Conservation (phyloP, 1,139 yeast species). For the Debaryomyces fabryi region DNA sequence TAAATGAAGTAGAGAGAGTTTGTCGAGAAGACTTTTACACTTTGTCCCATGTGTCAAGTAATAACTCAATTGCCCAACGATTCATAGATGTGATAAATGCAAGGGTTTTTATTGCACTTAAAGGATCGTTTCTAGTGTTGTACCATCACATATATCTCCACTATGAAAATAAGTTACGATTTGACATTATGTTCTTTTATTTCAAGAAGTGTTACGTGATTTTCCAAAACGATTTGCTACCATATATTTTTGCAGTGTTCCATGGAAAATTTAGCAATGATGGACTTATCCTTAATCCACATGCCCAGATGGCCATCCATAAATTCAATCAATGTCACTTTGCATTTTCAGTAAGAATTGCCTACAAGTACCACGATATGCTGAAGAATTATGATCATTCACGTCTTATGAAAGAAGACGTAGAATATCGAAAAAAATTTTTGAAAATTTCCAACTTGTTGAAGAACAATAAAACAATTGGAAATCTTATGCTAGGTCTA, state of each 20-base stretch:
- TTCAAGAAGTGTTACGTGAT: constrained; percentile 28
- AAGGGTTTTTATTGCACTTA: neutral
- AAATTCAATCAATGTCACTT: constrained; percentile 27
- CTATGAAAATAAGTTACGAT: constrained; percentile 28
- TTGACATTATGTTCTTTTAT: constrained; percentile 26
- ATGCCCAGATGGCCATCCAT: constrained; percentile 27
- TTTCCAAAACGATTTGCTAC: constrained; percentile 27
- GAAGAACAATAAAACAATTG: constrained; percentile 11
- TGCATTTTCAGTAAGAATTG: constrained; percentile 28
- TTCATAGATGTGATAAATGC: neutral
- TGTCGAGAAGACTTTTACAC: constrained; percentile 14
- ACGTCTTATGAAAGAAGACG: constrained; percentile 14
- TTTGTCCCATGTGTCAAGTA: constrained; percentile 6
- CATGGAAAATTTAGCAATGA: constrained; percentile 26
- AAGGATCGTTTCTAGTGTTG: constrained; percentile 30
- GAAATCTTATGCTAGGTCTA: constrained; percentile 13
- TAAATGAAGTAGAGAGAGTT: constrained; percentile 20
- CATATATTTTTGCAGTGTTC: constrained; percentile 26
- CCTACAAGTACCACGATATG: constrained; percentile 18
- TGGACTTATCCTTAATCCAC: constrained; percentile 31
- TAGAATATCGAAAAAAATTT: constrained; percentile 16
- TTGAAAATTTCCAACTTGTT: constrained; percentile 11
- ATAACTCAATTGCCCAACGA: neutral
- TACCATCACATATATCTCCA: constrained; percentile 34
- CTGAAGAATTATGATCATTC: constrained; percentile 19